Percentiles rank a stretch among this genome's conserved stretches.
These are phyloP conservation scores for Ogataea dorogensis DNA, from an alignment of 805 yeast genomes.

Conservation along the genomic window DNA sequence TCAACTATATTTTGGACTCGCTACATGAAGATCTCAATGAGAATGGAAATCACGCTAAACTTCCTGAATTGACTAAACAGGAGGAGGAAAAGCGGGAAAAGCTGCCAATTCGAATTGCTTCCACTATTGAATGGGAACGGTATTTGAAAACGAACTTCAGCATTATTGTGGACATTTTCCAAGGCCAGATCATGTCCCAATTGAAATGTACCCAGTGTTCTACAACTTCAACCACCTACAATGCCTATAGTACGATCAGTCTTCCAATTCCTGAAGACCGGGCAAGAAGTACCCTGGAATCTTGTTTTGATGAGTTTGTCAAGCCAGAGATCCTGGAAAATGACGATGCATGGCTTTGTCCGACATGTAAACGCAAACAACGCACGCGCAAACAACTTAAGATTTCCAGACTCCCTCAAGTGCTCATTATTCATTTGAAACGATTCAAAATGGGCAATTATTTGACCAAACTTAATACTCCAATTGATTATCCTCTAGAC, in stretches of 20 bases:
- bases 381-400: conserved; percentile 65
- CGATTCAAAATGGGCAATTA: conserved; percentile 62
- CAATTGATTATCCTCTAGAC: conserved; percentile 64
- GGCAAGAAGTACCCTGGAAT: conserved; percentile 40
- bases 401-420: conserved; percentile 75
- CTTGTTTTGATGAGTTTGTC: conserved; percentile 76
- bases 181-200: conserved; percentile 85
- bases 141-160: conserved; percentile 78
- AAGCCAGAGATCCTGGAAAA: conserved; percentile 71
- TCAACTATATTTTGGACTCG: conserved; percentile 70
- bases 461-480: conserved; percentile 59
- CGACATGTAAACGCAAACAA: conserved; percentile 63
- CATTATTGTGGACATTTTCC: conserved; percentile 74
- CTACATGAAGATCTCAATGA: conserved; percentile 82
- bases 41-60: conserved; percentile 52
- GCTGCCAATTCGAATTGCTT: conserved; percentile 74
- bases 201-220: conserved; percentile 71
- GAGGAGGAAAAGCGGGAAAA: conserved; percentile 74
- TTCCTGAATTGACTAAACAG: conserved; percentile 60
- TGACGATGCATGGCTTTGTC: conserved; percentile 84
- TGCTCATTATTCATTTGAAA: conserved; percentile 80
- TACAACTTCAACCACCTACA: conserved; percentile 80
- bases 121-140: conserved; percentile 90
- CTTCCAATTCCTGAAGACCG: conserved; percentile 67
- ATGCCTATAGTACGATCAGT: conserved; percentile 74